Evolutionary conservation across 257 asterid species (phyloP).

Genomic region (Ehretia macrophylla): DNA sequence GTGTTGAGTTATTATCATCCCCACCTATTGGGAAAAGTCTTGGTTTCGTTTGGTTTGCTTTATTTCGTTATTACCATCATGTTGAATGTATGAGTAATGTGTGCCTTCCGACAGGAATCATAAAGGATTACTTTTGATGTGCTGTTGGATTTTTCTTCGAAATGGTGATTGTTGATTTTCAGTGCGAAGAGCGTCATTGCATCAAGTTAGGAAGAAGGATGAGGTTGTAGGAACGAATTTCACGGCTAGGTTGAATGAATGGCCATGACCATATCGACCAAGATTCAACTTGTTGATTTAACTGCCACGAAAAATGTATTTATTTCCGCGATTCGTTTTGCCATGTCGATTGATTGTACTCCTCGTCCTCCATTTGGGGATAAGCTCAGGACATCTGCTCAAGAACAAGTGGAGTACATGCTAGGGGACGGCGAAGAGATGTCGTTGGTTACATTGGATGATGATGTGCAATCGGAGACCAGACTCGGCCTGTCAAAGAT

Average conservation of each 20-base stretch:
- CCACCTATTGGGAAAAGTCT: too few relatives aligned
- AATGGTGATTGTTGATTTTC: too few relatives aligned
- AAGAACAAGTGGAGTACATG: conserved; percentile 84
- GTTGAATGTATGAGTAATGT: too few relatives aligned
- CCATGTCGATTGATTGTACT: conserved; percentile 39
- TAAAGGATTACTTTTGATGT: too few relatives aligned
- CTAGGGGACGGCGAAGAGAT: conserved; percentile 57
- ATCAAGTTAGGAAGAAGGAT: not conserved
- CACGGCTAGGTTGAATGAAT: not conserved
- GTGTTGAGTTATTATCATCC: too few relatives aligned
- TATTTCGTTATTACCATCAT: too few relatives aligned
- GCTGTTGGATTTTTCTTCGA: too few relatives aligned
- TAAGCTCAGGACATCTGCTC: conserved; percentile 62
- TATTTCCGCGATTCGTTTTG: conserved; percentile 61
- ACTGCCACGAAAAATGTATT: conserved; percentile 50
- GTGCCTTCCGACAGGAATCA: too few relatives aligned
- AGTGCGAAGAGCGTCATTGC: too few relatives aligned
- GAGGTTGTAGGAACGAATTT: not conserved
- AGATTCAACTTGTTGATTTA: conserved; percentile 42
- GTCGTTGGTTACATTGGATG: conserved; percentile 43
- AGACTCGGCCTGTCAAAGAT: conserved; percentile 43
- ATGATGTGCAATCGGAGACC: conserved; percentile 53
- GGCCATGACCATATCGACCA: conserved; percentile 46
- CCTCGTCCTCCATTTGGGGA: conserved; percentile 55
- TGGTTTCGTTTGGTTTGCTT: too few relatives aligned